These are phyloP conservation scores for Lentinula aciculospora DNA, from an alignment of 768 basidiomycete genomes.

Conservation along the genomic window DNA sequence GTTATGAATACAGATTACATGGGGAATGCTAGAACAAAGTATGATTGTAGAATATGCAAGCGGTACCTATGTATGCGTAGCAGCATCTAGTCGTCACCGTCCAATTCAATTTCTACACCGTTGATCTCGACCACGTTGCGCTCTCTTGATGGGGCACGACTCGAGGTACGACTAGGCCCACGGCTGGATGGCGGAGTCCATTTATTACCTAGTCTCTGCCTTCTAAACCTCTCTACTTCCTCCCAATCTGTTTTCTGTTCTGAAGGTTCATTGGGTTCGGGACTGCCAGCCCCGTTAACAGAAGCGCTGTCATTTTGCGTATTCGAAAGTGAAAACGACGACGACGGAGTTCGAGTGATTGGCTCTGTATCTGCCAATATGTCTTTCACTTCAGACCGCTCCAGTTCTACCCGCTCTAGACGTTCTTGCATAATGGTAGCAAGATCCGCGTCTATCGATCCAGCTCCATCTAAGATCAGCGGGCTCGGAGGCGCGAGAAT, in stretches of 20 bases:
- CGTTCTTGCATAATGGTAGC: conserved; percentile 1
- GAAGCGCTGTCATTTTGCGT: background rate
- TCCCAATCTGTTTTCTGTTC: background rate
- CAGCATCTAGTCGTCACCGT: background rate
- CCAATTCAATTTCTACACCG: conserved; percentile 5
- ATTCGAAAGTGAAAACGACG: background rate
- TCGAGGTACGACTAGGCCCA: background rate
- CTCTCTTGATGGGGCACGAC: conserved; percentile 1
- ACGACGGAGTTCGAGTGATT: background rate
- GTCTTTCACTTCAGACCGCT: background rate
- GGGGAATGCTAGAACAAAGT: background rate
- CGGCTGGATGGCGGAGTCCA: conserved; percentile 2
- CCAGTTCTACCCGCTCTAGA: background rate
- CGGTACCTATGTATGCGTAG: background rate
- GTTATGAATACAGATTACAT: background rate
- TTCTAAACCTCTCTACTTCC: conserved; percentile 1
- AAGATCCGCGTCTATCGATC: background rate
- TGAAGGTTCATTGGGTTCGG: background rate
- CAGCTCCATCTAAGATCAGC: background rate
- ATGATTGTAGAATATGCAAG: background rate
- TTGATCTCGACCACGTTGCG: conserved; percentile 3
- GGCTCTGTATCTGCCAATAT: background rate
- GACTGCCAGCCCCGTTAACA: background rate
- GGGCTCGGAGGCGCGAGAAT: conserved; percentile 1
- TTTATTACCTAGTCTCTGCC: background rate